Base-by-base conservation (phyloP, 169 alveolate genomes). In the Babesia gibsoni region DNA sequence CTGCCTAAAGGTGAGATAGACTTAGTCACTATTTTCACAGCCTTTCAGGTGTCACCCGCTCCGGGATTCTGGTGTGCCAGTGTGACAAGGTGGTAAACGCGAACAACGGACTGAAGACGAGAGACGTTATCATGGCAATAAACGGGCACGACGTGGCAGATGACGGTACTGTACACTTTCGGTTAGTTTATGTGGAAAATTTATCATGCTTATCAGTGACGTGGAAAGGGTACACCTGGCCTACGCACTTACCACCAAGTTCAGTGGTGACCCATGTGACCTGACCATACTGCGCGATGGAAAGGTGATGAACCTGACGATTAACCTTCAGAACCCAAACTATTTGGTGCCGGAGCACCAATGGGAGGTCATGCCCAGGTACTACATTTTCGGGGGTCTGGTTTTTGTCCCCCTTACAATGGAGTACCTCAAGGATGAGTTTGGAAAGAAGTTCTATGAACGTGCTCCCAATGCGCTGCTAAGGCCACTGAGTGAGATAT, bases 361-460 rank as follows among this genome's bases (percentile, higher is more conserved):
- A 63, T 89, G 95, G 95, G 95, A 90, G 41, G 52, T 50, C 36
- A 43, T 67, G 80, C 91, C 93, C 35, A 73, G 91, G 22, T 91
- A 81, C 75, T 75, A 77, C 49, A 83, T 91, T 23, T 91, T 84
- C 68, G 95, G 94, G 58, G 95, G 95, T 12, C 50, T 90, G 50
- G 93, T 91, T 18, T 91, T 91, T 52, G 65, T 89, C 20, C 92
- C 93, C 2, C 79, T 91, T 30, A 79, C 93, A 20, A 72, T 65
- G 80, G 89, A 84, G 42, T 78, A 78, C 65, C 67, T 78, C 18
- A 78, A 78, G 82, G 87, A 78, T 33, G 87, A 78, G 63, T 78
- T 78, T 30, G 87, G 87, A 10, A 78, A 78, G 49, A 78, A 67
- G 54, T 78, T 57, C 29, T 78, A 67, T 41, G 87, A 78, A 33